These are phyloP conservation scores for Przewalskia tangutica DNA, from an alignment of 257 asterid species.

Conservation along the genomic window DNA sequence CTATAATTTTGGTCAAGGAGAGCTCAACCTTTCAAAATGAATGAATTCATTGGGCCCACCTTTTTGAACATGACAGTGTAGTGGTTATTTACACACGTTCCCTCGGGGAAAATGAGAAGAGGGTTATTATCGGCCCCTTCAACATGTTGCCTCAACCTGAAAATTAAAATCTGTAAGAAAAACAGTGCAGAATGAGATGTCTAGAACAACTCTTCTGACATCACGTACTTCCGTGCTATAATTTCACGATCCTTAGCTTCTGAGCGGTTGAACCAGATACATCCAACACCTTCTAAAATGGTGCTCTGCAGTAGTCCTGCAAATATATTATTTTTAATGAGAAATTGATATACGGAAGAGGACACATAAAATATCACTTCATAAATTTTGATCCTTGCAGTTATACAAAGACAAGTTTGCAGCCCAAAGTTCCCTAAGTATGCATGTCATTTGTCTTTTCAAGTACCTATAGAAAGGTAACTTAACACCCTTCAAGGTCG, in stretches of 20 bases:
- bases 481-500: background rate
- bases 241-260: conserved; percentile 96
- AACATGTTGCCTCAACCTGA: conserved; percentile 89
- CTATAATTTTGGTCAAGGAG: background rate
- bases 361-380: background rate
- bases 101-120: conserved; percentile 97
- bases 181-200: conserved; percentile 5
- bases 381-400: background rate
- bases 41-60: conserved; percentile 27
- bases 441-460: background rate
- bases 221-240: conserved; percentile 77
- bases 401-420: background rate
- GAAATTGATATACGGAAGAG: background rate
- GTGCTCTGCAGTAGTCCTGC: conserved; percentile 91
- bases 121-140: conserved; percentile 90
- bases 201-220: background rate
- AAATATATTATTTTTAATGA: background rate
- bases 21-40: background rate
- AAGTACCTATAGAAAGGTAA: background rate
- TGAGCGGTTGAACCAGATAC: conserved; percentile 98
- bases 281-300: conserved; percentile 91
- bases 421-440: background rate
- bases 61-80: conserved; percentile 98
- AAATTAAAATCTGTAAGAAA: conserved; percentile 9
- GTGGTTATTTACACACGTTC: conserved; percentile 95